A percentile compares a stretch with the other conserved stretches of the same genome.
These are phyloP conservation scores for Penicillium desertorum DNA, from an alignment of 495 filamentous ascomycete species.

Conservation along the genomic window DNA sequence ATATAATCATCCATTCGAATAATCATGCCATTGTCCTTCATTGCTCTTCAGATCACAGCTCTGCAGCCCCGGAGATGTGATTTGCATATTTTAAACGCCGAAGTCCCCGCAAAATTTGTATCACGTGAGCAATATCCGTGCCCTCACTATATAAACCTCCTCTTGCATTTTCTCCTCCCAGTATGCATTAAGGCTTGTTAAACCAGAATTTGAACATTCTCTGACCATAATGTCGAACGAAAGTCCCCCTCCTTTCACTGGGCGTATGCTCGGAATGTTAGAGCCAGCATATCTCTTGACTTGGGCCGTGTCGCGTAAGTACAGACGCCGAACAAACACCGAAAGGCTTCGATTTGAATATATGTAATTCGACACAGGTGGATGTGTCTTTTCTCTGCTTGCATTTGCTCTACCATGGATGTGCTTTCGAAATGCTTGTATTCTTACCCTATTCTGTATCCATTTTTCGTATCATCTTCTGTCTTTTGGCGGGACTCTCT, in stretches of 20 bases:
- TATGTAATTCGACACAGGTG: neutral
- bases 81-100: constrained; percentile 8
- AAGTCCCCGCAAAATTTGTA: neutral
- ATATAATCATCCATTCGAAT: neutral
- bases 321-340: constrained; percentile 3
- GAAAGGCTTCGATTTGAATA: neutral
- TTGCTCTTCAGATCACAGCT: neutral
- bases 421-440: neutral
- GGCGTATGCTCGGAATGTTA: constrained; percentile 27
- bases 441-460: neutral
- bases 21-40: neutral
- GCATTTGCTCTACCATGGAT: neutral
- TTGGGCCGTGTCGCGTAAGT: constrained; percentile 39
- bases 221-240: constrained; percentile 17
- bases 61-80: neutral
- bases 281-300: constrained; percentile 34
- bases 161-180: neutral
- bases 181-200: neutral
- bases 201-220: neutral
- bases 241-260: constrained; percentile 16
- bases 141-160: constrained; percentile 3
- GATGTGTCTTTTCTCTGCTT: neutral
- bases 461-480: neutral
- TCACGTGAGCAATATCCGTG: constrained; percentile 2
- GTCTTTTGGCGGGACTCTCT: neutral